Base-by-base conservation (phyloP, 331 rosid species). In the Acacia pycnantha region DNA sequence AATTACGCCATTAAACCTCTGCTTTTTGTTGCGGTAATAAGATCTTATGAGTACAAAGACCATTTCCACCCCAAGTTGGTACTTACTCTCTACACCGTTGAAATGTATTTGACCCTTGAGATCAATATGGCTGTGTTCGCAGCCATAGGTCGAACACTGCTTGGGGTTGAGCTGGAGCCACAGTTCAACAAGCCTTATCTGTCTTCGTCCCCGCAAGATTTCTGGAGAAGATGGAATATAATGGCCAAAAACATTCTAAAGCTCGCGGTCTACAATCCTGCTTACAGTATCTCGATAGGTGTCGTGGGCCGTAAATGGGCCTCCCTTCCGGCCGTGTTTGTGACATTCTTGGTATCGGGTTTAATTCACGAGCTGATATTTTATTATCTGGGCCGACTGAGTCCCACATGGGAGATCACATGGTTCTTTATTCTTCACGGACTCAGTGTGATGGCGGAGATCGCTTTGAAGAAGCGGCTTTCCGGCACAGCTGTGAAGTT, bases 171-270 rank as follows among this genome's bases (percentile, higher is more conserved):
- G 76, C 90, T 90, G 10, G 74, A 92, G 65, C 90, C 94, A 2
- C 94, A 89, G 68, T 94, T 94, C 69, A 15, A 92, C 19, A 81
- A 86, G 43, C 54, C 97, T 0, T 89, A 92, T 79, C 82, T 90
- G 3, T 21, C 88, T 51, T 81, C 91, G 4, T 94, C 95, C 0
- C 85, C 92, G 0, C 98, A 90, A 70, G 91, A 92, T 50, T 92
- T 94, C 66, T 94, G 98, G 97, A 92, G 98, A 4, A 72, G 98
- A 6, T 94, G 98, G 98, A 92, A 94, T 81, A 26, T 88, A 22
- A 26, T 75, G 86, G 98, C 88, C 47, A 78, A 85, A 86, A 0
- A 35, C 1, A 35, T 35, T 44, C 86, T 94, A 5, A 89, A 88
- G 43, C 91, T 96, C 1, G 73, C 91, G 44, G 86, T 91, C 1